Base-by-base conservation (phyloP, 2,329 filamentous ascomycete genomes). In the Leptographium procerum region DNA sequence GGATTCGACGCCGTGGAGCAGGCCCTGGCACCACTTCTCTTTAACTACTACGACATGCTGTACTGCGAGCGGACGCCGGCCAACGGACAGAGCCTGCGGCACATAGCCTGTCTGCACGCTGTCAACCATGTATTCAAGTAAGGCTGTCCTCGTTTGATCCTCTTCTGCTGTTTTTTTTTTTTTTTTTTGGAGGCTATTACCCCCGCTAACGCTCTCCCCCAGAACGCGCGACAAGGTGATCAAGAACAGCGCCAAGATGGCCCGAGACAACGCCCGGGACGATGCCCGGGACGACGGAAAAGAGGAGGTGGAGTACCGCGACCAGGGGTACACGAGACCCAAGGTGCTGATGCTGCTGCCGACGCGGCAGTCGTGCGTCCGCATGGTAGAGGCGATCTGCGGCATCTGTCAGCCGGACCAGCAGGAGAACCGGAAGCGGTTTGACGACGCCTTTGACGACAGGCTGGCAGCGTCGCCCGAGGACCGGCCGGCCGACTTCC, bases 241-340 rank as follows among this genome's bases (percentile, higher is more conserved):
- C 61, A 97, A 96, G 72, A 95, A 97, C 73, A 97, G 91, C 67
- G 83, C 88, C 57, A 89, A 85, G 63, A 73, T 95, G 13, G 77
- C 86, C 11, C 85, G 85, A 65, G 83, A 87, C 57, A 79, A 82
- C n/a, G n/a, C n/a, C n/a, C n/a, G n/a, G n/a, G n/a, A n/a, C n/a
- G n/a, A n/a, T n/a, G n/a, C n/a, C n/a, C 40, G 40, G 4, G 79
- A 80, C 13, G 78, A 82, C 4, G 79, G 81, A 11, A 78, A 78
- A 43, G 74, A 80, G 19, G 85, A 88, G 43, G 73, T 88, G 5
- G 90, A 96, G 64, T 77, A 91, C 22, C 84, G 91, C 62, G 94
- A 99, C 65, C 94, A 99, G 72, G 94, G 94, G 0, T 99, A 96
- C 71, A 96, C 92, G 0, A 80, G 94, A 6, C 94, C 94, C 9